A percentile compares a stretch with the other conserved stretches of the same genome.
These are phyloP conservation scores for Speleostelium caveatum DNA, from an alignment of 78 protist species.

Conservation along the genomic window DNA sequence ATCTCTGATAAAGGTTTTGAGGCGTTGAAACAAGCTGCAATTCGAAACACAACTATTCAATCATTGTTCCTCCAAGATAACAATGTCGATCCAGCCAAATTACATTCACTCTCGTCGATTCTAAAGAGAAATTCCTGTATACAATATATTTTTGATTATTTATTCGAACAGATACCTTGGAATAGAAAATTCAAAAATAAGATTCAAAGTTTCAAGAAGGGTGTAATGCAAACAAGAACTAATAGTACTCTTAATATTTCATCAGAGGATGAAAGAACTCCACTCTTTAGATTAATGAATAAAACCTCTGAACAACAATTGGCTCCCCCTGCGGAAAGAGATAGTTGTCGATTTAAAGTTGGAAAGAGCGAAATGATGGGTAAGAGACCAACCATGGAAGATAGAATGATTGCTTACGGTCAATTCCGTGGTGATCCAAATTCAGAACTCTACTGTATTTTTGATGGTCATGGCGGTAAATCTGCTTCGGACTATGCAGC, in stretches of 20 bases:
- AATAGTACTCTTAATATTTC: conserved; percentile 25
- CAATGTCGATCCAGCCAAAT: conserved; percentile 23
- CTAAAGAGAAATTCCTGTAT: conserved; percentile 21
- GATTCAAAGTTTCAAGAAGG: conserved; percentile 19
- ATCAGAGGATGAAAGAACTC: conserved; percentile 56
- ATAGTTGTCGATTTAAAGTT: conserved; percentile 23
- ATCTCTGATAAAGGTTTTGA: conserved; percentile 65
- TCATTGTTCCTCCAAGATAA: conserved; percentile 38
- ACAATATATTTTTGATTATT: conserved; percentile 29
- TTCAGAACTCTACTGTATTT: conserved; percentile 47
- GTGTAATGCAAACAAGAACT: conserved; percentile 38
- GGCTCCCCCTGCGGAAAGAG: conserved; percentile 5
- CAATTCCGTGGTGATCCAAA: conserved; percentile 5
- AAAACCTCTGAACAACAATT: background rate
- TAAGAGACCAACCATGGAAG: conserved; percentile 80
- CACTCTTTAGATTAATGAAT: conserved; percentile 26
- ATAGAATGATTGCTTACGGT: conserved; percentile 70
- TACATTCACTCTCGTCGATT: conserved; percentile 14
- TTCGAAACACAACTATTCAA: conserved; percentile 5
- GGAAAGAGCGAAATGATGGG: conserved; percentile 72
- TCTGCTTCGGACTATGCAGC: conserved; percentile 73
- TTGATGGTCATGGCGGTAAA: conserved; percentile 75
- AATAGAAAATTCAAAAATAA: conserved; percentile 51
- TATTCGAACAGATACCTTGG: conserved; percentile 31
- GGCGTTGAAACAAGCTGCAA: conserved; percentile 22